phyloP scores from a whole-genome alignment of 2,329 filamentous ascomycete species.

The Microcyclosporella mali region DNA sequence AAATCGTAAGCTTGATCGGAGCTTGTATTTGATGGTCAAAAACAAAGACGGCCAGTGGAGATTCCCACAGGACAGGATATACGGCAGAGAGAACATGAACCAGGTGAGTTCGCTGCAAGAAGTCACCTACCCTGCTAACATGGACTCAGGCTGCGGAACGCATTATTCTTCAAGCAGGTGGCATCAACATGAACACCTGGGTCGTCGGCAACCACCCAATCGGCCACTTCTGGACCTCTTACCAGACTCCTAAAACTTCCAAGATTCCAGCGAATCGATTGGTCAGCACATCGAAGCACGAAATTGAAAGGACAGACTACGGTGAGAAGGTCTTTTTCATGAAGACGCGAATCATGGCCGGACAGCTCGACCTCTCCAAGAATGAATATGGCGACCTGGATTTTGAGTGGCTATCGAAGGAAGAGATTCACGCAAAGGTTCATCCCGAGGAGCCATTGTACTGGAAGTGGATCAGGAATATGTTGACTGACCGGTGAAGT shows the following conservation, averaged over 20 bases:
- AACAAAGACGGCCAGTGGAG: conserved; percentile 65
- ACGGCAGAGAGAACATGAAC: conserved; percentile 69
- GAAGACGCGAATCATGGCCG: conserved; percentile 93
- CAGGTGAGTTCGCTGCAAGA: conserved; percentile 53
- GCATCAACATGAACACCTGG: conserved; percentile 98
- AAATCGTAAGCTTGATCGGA: conserved; percentile 71
- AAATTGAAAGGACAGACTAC: conserved; percentile 38
- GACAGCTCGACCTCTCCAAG: conserved; percentile 72
- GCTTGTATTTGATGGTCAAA: conserved; percentile 82
- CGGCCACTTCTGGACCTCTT: conserved; percentile 64
- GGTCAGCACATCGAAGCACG: conserved; percentile 22
- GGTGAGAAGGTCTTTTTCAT: conserved; percentile 91
- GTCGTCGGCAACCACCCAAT: conserved; percentile 85
- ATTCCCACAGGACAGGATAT: conserved; percentile 69
- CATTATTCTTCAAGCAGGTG: conserved; percentile 68
- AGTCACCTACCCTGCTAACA: conserved; percentile 14
- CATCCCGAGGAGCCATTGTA: conserved; percentile 59
- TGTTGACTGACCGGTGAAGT: conserved; percentile 67
- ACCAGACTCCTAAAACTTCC: conserved; percentile 36
- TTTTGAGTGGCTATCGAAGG: conserved; percentile 87
- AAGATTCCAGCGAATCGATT: conserved; percentile 22
- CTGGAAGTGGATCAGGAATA: conserved; percentile 69
- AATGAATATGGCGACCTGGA: conserved; percentile 70
- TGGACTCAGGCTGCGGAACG: conserved; percentile 67
- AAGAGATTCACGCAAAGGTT: conserved; percentile 68